Percentiles rank a stretch among this genome's conserved stretches.
Conservation (phyloP, 805 yeast species). For the Candida peoriensis region DNA sequence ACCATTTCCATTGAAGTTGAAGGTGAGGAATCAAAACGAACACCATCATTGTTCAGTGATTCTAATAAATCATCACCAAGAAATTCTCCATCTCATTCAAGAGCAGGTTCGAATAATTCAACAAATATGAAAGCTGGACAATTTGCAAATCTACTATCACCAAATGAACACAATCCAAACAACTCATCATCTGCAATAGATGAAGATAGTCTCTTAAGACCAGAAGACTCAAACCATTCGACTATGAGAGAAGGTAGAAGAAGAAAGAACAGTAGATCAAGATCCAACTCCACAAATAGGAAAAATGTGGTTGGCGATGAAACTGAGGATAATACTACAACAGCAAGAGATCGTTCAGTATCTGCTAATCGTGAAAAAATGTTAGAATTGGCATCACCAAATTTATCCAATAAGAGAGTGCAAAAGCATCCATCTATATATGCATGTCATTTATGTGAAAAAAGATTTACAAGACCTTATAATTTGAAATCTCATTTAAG, state of each 20-base stretch:
- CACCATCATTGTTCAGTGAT: constrained; percentile 50
- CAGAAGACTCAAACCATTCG: constrained; percentile 14
- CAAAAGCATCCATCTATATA: constrained; percentile 72
- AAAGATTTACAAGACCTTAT: constrained; percentile 87
- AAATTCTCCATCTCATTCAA: constrained; percentile 31
- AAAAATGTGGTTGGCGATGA: no score
- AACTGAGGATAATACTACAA: no score
- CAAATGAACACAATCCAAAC: background rate
- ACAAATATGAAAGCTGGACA: constrained; percentile 21
- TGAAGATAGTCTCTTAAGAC: constrained; percentile 11
- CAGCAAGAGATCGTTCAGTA: constrained; percentile 26
- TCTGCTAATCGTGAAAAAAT: constrained; percentile 44
- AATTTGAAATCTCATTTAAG: constrained; percentile 86
- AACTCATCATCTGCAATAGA: constrained; percentile 5
- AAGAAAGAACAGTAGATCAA: constrained; percentile 30
- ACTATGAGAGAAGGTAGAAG: constrained; percentile 26
- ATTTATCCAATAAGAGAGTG: constrained; percentile 45
- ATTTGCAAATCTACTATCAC: constrained; percentile 8
- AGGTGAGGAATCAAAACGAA: constrained; percentile 39
- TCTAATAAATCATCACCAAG: constrained; percentile 32
- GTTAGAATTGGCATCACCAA: constrained; percentile 60
- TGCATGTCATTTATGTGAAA: constrained; percentile 80
- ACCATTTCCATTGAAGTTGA: constrained; percentile 27
- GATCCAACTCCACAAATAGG: constrained; percentile 21
- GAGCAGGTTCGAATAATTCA: constrained; percentile 26